These are phyloP conservation scores for Trametes meyenii DNA, from an alignment of 768 basidiomycete species.

Conservation along the genomic window DNA sequence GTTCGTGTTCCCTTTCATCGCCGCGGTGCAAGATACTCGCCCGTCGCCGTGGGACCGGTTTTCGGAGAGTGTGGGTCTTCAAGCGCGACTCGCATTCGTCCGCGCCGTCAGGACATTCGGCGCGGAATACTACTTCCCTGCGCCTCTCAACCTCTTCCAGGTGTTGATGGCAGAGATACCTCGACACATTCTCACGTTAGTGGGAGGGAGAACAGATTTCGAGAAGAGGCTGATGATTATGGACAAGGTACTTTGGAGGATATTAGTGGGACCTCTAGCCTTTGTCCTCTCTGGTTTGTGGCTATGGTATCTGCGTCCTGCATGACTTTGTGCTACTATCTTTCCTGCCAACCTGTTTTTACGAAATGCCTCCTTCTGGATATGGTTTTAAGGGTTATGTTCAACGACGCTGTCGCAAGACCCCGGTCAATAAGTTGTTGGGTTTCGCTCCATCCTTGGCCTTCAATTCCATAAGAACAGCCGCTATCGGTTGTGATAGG, in stretches of 20 bases:
- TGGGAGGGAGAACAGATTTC: slow-evolving; percentile 24
- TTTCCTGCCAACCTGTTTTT: too few species aligned
- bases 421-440: too few species aligned
- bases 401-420: too few species aligned
- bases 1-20: slow-evolving; percentile 32
- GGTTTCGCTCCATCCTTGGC: too few species aligned
- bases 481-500: too few species aligned
- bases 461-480: too few species aligned
- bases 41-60: slow-evolving; percentile 51
- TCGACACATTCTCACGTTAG: slow-evolving; percentile 1
- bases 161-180: slow-evolving; percentile 26
- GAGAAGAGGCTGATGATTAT: slow-evolving; percentile 17
- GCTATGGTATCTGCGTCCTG: slow-evolving; percentile 29
- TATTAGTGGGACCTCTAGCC: slow-evolving; percentile 43
- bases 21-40: slow-evolving; percentile 1
- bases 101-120: slow-evolving; percentile 39
- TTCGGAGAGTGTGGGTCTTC: slow-evolving; percentile 43
- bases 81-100: slow-evolving; percentile 47
- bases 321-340: background rate
- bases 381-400: too few species aligned
- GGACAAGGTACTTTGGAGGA: slow-evolving; percentile 46
- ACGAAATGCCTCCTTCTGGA: too few species aligned
- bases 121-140: slow-evolving; percentile 46
- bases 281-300: slow-evolving; percentile 34
- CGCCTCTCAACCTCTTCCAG: slow-evolving; percentile 53